Conservation (phyloP, 2,329 filamentous ascomycete species). For the Aspergillus sp. region DNA sequence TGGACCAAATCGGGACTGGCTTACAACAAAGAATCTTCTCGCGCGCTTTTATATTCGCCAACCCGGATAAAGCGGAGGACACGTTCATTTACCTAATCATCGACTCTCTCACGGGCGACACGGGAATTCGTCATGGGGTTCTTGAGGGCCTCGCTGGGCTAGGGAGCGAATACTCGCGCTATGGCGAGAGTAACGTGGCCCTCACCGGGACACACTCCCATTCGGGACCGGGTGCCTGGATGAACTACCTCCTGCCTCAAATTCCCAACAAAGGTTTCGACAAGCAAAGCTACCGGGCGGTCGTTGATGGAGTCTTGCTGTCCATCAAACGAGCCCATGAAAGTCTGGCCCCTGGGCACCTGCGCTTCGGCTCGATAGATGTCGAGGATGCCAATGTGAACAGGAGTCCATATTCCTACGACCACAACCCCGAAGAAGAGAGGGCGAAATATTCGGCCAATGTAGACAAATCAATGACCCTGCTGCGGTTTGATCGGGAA, state of each 20-base stretch:
- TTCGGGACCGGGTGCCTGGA: slow-evolving; percentile 85
- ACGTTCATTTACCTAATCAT: slow-evolving; percentile 85
- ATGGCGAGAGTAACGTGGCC: slow-evolving; percentile 78
- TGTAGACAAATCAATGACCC: slow-evolving; percentile 74
- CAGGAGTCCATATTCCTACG: slow-evolving; percentile 82
- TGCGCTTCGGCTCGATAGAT: slow-evolving; percentile 68
- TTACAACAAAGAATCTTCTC: slow-evolving; percentile 86
- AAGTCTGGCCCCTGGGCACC: slow-evolving; percentile 65
- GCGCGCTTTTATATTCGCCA: slow-evolving; percentile 82
- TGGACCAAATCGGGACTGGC: slow-evolving; percentile 78
- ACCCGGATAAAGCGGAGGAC: slow-evolving; percentile 63
- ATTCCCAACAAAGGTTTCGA: slow-evolving; percentile 85
- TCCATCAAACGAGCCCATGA: slow-evolving; percentile 82
- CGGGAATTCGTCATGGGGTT: slow-evolving; percentile 83
- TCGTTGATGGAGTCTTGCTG: slow-evolving; percentile 79
- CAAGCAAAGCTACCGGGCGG: slow-evolving; percentile 81
- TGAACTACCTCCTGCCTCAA: slow-evolving; percentile 91
- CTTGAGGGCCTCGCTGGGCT: slow-evolving; percentile 69
- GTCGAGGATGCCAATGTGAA: slow-evolving; percentile 81
- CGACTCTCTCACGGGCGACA: slow-evolving; percentile 85
- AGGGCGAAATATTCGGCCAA: slow-evolving; percentile 64
- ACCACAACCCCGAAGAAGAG: slow-evolving; percentile 78
- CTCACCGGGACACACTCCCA: slow-evolving; percentile 93
- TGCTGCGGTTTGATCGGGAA: slow-evolving; percentile 73
- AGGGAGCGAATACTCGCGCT: slow-evolving; percentile 71